Evolutionary conservation across 305 asterid species (phyloP).

Genomic region (Salvia sclarea): DNA sequence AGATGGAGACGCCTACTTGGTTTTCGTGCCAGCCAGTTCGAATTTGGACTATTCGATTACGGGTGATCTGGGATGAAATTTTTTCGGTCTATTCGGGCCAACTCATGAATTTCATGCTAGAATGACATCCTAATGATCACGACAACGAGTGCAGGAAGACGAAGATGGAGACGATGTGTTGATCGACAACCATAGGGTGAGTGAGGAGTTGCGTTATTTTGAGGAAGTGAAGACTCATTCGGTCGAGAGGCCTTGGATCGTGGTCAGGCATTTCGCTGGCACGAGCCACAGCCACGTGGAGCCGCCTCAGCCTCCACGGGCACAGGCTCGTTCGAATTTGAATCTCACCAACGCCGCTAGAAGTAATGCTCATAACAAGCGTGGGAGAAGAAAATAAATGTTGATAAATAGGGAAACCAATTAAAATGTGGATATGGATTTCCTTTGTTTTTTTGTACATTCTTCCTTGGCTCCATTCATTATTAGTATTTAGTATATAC

Average conservation of each 20-base stretch:
- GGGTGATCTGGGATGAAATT: no score
- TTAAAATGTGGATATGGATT: slow-evolving; percentile 3
- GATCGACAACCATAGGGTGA: slow-evolving; percentile 44
- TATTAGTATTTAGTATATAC: slow-evolving; percentile 7
- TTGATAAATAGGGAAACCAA: background rate
- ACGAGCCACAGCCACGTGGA: slow-evolving; percentile 2
- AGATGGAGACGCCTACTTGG: no score
- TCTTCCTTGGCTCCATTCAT: slow-evolving; percentile 7
- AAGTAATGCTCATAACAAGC: slow-evolving; percentile 26
- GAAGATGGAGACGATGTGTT: slow-evolving; percentile 42
- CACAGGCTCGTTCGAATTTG: slow-evolving; percentile 34
- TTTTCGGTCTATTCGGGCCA: no score
- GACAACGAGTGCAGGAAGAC: slow-evolving; percentile 48
- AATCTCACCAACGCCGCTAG: slow-evolving; percentile 37
- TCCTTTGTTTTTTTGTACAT: background rate
- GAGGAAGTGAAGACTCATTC: slow-evolving; percentile 34
- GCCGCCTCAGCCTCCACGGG: slow-evolving; percentile 9
- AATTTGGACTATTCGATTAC: no score
- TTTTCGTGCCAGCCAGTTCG: no score
- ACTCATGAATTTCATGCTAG: no score
- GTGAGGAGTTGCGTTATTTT: slow-evolving; percentile 36
- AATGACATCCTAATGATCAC: no score
- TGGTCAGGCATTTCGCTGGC: slow-evolving; percentile 10
- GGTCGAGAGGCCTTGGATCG: slow-evolving; percentile 31
- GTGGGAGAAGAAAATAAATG: slow-evolving; percentile 34